Percentiles rank a stretch among this genome's conserved stretches.
phyloP scores from a whole-genome alignment of 768 basidiomycete genomes.

The Pholiota microspora region DNA sequence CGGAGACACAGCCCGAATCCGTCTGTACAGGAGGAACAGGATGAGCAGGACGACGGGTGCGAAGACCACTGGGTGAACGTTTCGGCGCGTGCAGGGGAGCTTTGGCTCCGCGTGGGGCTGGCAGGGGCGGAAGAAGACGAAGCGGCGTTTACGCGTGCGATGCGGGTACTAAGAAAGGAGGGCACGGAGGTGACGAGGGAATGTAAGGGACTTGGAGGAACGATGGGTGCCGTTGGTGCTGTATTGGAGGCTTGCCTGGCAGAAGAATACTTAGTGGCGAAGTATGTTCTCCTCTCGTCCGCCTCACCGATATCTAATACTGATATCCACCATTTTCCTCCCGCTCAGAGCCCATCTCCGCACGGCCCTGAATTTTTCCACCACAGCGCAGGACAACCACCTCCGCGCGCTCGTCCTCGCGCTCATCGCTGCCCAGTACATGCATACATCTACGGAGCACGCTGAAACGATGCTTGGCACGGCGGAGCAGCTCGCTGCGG shows the following conservation, averaged over 20 bases:
- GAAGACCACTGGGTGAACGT: slow-evolving; percentile 34
- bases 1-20: no score
- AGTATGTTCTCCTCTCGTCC: slow-evolving; percentile 40
- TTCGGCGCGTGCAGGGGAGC: slow-evolving; percentile 30
- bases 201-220: slow-evolving; percentile 53
- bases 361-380: slow-evolving; percentile 55
- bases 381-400: slow-evolving; percentile 64
- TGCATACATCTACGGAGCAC: slow-evolving; percentile 69
- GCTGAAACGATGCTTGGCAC: slow-evolving; percentile 64
- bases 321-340: slow-evolving; percentile 9
- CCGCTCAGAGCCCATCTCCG: slow-evolving; percentile 55
- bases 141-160: slow-evolving; percentile 19
- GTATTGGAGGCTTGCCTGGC: slow-evolving; percentile 53
- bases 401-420: slow-evolving; percentile 69
- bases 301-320: slow-evolving; percentile 10
- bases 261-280: slow-evolving; percentile 57
- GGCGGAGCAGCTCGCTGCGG: slow-evolving; percentile 69
- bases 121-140: slow-evolving; percentile 15
- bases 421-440: slow-evolving; percentile 66
- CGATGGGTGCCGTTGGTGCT: slow-evolving; percentile 52
- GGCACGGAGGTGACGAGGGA: slow-evolving; percentile 37
- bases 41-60: slow-evolving; percentile 22
- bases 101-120: slow-evolving; percentile 32
- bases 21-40: not conserved
- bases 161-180: slow-evolving; percentile 28